Base-by-base conservation (phyloP, 768 basidiomycete genomes). In the Podaxis pistillaris region DNA sequence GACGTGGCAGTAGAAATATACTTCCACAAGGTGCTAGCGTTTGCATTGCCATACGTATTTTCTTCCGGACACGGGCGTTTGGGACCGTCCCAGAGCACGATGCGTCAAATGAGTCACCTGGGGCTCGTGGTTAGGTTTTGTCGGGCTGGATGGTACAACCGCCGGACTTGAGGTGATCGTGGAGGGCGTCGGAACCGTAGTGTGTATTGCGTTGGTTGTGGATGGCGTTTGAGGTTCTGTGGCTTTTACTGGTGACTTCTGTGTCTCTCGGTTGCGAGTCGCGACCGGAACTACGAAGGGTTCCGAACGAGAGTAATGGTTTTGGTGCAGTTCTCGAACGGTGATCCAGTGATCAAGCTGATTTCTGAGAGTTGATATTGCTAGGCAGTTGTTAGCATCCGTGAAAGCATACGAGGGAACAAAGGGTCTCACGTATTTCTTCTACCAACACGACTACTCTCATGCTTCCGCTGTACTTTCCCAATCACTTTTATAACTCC, bases 51-150 rank as follows among this genome's bases (percentile, higher is more conserved):
- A 38, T 38, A 46, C 11, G 63, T 41, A 15, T 58, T 58, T 6
- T 65, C 52, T 33, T 62, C 58, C 0, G 74, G 74, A 58, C 73
- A 71, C 1, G 77, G 69, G 9, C 79, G 77, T 13, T 77, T 75
- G 2, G 87, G 84, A 0, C 89, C 89, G 62, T 90, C 86, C 86
- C 89, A 91, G 2, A 90, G 72, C 0, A 91, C 78, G 62, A 93
- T 85, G 60, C 82, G 11, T 53, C 66, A 30, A 61, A 22, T 49
- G 37, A 47, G 33, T 38, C 19, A 63, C 58, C 59, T 55, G 60
- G 63, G 37, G 68, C 63, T 64, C 67, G n/a, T 55, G 1, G 52
- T 56, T 54, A 17, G 66, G 49, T 51, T 70, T 76, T 0, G 67
- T 56, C 4, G 78, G 76, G 59, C 73, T 77, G 3, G 72, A 70